Conservation (phyloP, 805 yeast genomes). For the Wickerhamomyces bovis region DNA sequence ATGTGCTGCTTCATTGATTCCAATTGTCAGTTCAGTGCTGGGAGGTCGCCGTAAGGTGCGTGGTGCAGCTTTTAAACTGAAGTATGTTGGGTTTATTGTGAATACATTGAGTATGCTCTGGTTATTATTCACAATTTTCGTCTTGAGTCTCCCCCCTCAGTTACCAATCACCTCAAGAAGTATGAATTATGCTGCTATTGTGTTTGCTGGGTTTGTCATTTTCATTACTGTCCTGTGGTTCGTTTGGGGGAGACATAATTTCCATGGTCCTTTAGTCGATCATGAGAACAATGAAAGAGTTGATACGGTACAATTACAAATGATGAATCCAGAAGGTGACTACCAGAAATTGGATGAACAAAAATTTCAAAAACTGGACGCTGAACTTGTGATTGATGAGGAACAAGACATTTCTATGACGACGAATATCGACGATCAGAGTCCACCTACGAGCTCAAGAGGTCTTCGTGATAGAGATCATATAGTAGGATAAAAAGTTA, state of each 20-base stretch:
- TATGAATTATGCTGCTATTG: conserved; percentile 55
- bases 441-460: not conserved
- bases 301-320: conserved; percentile 13
- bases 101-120: conserved; percentile 55
- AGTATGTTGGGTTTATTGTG: conserved; percentile 56
- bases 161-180: conserved; percentile 40
- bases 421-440: not conserved
- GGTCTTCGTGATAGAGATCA: too few species aligned
- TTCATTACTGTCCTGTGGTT: conserved; percentile 44
- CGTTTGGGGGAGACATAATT: conserved; percentile 55
- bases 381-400: conserved; percentile 9
- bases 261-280: conserved; percentile 54
- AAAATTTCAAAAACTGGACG: conserved; percentile 16
- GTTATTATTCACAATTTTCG: conserved; percentile 50
- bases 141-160: conserved; percentile 69
- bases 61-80: conserved; percentile 63
- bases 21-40: conserved; percentile 56
- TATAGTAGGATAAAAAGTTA: too few species aligned
- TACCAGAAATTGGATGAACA: conserved; percentile 21
- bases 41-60: conserved; percentile 54
- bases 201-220: conserved; percentile 43
- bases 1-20: conserved; percentile 72
- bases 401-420: not conserved
- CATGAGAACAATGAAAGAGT: conserved; percentile 20
- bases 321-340: conserved; percentile 7